Base-by-base conservation (phyloP, 768 basidiomycete genomes). In the Amylocystis lapponica region DNA sequence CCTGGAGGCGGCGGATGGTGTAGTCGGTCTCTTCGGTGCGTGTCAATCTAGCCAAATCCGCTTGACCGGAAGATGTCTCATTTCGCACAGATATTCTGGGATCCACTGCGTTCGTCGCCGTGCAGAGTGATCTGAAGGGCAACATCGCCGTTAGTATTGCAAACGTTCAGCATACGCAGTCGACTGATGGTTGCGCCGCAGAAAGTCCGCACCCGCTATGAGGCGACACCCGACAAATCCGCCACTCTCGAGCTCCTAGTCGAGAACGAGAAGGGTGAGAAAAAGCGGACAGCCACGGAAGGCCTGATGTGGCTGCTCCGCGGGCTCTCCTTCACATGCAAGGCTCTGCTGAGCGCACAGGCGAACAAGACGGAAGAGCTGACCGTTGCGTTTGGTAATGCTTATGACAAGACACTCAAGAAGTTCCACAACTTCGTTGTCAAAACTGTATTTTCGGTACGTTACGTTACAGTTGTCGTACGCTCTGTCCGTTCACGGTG, bases 251-350 rank as follows among this genome's bases (percentile, higher is more conserved):
- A 99, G 66, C 66, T 72, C 36, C 79, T 99, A 21, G 81, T 92
- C 4, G 72, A 74, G 56, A 84, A 85, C 56, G 96, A 98, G 66
- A 83, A 87, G 63, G 66, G 66, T 19, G 86, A 91, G 66, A 90
- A 93, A 76, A 92, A 92, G 65, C 76, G 79, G 13, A 75, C 78
- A 1, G 91, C 95, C 2, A 96, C 94, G 0, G 85, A 94, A 58
- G 93, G 91, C 13, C 75, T 97, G 42, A 67, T 97, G 66, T 99
- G 96, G 96, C 76, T 99, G 37, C 74, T 93, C 36, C 81, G 93
- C 23, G 96, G 92, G 3, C 77, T 94, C 40, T 77, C 79, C 22
- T 99, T 99, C 71, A 99, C 95, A 26, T 80, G 83, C 65, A 71
- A 76, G 44, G 86, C 86, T 1, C 77, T 99, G 20, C 75, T 85